A percentile compares a stretch with the other conserved stretches of the same genome.
Evolutionary conservation across 805 yeast species (phyloP).

Genomic region (Teunomyces barrocoloradensis): DNA sequence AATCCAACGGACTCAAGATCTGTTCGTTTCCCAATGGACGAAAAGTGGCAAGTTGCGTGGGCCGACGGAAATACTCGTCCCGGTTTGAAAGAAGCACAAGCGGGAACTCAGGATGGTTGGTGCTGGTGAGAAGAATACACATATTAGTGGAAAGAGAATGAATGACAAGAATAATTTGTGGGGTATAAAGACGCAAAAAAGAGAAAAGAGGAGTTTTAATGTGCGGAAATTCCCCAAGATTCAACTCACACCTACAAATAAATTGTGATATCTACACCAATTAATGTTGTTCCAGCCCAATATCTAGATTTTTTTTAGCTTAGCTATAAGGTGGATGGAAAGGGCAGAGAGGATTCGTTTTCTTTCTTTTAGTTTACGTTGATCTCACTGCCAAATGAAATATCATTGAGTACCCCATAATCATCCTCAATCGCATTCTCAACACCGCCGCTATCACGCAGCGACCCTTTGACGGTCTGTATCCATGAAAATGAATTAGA

Average conservation of each 20-base stretch:
- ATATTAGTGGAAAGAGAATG: constrained; percentile 31
- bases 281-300: no score
- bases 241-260: no score
- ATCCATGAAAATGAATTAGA: not conserved
- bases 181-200: not conserved
- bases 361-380: not conserved
- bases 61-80: constrained; percentile 78
- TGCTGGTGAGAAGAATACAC: constrained; percentile 78
- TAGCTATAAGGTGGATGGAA: not conserved
- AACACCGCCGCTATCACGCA: not conserved
- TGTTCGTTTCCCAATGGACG: constrained; percentile 29
- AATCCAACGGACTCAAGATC: constrained; percentile 69
- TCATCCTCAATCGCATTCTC: constrained; percentile 3
- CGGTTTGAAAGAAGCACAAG: constrained; percentile 77
- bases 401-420: constrained; percentile 5
- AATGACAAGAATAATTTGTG: not conserved
- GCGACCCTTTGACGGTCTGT: not conserved
- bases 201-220: not conserved
- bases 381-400: constrained; percentile 9
- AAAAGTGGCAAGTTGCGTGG: constrained; percentile 58
- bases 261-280: not conserved
- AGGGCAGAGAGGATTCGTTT: no score
- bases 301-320: not conserved
- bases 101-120: constrained; percentile 70
- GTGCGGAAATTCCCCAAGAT: no score